These are phyloP conservation scores for Eimeria zaria DNA, from an alignment of 169 alveolate genomes.

Conservation along the genomic window DNA sequence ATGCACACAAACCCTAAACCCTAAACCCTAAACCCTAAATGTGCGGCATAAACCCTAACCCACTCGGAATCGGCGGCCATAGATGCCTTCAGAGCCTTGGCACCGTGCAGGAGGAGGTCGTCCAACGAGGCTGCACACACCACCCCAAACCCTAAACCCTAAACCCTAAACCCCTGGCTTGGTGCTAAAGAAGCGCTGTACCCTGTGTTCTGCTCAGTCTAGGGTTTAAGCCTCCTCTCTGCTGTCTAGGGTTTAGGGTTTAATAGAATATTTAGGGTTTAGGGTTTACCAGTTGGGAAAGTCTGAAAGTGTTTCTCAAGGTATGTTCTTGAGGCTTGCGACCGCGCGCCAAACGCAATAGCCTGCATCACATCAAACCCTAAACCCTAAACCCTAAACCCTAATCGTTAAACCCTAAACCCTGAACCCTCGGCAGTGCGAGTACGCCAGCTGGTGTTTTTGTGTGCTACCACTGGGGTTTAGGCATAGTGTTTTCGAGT, in stretches of 20 bases:
- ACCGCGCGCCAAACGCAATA: constrained; percentile 98
- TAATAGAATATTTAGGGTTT: constrained; percentile 20
- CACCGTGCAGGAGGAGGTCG: constrained; percentile 82
- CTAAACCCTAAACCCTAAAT: constrained; percentile 26
- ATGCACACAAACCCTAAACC: constrained; percentile 33
- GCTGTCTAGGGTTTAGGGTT: constrained; percentile 90
- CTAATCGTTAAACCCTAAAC: constrained; percentile 4
- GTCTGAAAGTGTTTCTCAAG: constrained; percentile 96
- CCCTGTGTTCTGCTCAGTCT: not conserved
- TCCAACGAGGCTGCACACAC: constrained; percentile 73
- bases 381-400: constrained; percentile 62
- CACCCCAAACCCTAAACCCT: constrained; percentile 32
- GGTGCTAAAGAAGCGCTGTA: not conserved
- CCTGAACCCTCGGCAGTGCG: not conserved
- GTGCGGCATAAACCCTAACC: not conserved
- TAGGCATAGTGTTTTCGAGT: not conserved
- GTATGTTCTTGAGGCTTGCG: constrained; percentile 99
- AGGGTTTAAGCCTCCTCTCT: constrained; percentile 79
- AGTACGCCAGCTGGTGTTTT: not conserved
- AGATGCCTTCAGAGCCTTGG: constrained; percentile 84
- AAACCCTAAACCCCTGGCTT: constrained; percentile 17
- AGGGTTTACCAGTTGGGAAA: constrained; percentile 92
- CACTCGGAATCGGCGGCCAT: constrained; percentile 85
- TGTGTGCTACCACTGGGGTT: not conserved
- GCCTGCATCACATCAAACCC: constrained; percentile 89